A percentile compares a stretch with the other conserved stretches of the same genome.
These are phyloP conservation scores for Lactifluus pinguis DNA, from an alignment of 768 basidiomycete genomes.

Conservation along the genomic window DNA sequence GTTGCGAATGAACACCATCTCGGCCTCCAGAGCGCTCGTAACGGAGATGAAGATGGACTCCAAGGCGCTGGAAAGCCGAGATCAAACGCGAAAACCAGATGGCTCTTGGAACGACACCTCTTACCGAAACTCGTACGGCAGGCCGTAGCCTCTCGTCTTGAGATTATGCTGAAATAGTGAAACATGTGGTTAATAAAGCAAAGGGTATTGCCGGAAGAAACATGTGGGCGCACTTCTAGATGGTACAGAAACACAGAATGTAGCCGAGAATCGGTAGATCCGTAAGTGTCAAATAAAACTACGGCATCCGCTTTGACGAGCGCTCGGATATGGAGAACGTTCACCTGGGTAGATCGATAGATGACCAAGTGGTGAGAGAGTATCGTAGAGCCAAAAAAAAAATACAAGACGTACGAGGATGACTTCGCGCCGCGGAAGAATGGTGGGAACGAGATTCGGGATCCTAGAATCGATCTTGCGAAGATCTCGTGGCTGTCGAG, in stretches of 20 bases:
- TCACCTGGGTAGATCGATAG: constrained; percentile 46
- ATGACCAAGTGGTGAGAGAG: neutral
- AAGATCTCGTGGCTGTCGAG: constrained; percentile 77
- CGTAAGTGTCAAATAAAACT: constrained; percentile 86
- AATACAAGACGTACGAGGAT: constrained; percentile 53
- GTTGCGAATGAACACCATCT: constrained; percentile 90
- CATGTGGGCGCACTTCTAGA: constrained; percentile 49
- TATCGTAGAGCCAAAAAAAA: neutral
- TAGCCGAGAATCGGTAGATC: constrained; percentile 75
- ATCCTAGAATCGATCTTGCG: constrained; percentile 93
- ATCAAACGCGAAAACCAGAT: constrained; percentile 12
- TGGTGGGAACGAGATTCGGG: constrained; percentile 91
- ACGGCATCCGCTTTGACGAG: constrained; percentile 90
- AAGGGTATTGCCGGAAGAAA: constrained; percentile 14
- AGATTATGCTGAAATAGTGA: constrained; percentile 64
- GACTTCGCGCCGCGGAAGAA: constrained; percentile 80
- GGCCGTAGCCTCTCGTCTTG: constrained; percentile 54
- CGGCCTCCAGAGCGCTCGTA: constrained; percentile 86
- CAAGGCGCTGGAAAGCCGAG: constrained; percentile 53
- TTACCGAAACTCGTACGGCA: constrained; percentile 87
- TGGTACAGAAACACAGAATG: constrained; percentile 86
- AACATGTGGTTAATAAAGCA: neutral
- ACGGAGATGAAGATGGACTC: constrained; percentile 91
- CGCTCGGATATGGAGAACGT: constrained; percentile 90
- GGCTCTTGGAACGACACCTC: constrained; percentile 20